These are phyloP conservation scores for Eleusine indica DNA, from an alignment of 176 grass and related monocot genomes.

Conservation along the genomic window DNA sequence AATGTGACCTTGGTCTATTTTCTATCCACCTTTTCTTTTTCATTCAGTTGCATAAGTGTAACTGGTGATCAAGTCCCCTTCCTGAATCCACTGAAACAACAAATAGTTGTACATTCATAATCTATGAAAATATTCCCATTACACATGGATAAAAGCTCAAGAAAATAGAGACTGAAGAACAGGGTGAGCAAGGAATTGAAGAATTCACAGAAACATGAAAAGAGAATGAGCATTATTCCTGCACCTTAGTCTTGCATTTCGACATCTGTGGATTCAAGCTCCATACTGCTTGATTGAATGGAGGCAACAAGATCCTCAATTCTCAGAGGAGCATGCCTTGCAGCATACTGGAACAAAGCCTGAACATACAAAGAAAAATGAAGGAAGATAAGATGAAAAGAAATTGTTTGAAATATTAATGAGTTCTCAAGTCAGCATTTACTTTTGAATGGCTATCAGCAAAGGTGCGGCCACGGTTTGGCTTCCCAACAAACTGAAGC, in stretches of 20 bases:
- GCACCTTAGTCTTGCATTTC: slow-evolving; percentile 75
- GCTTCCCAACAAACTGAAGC: slow-evolving; percentile 68
- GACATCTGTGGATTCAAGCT: slow-evolving; percentile 62
- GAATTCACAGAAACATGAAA: slow-evolving; percentile 13
- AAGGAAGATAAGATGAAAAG: slow-evolving; percentile 10
- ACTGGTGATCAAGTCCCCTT: neutral
- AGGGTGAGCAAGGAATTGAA: neutral
- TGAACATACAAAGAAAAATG: slow-evolving; percentile 33
- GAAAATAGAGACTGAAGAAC: neutral
- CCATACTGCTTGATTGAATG: slow-evolving; percentile 56
- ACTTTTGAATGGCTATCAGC: slow-evolving; percentile 96
- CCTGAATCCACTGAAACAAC: neutral
- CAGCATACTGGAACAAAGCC: slow-evolving; percentile 94
- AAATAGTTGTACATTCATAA: slow-evolving; percentile 18
- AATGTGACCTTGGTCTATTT: slow-evolving; percentile 28
- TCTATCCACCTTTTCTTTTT: slow-evolving; percentile 6
- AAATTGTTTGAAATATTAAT: slow-evolving; percentile 27
- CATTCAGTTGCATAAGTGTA: neutral
- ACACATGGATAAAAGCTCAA: slow-evolving; percentile 7
- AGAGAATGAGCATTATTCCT: neutral
- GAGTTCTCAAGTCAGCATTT: slow-evolving; percentile 30
- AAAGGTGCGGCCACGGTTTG: slow-evolving; percentile 74
- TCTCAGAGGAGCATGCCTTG: slow-evolving; percentile 70
- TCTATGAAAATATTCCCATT: neutral
- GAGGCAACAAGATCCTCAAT: slow-evolving; percentile 81